Conservation (phyloP, 768 basidiomycete species). For the Hortiboletus flavorubellus region DNA sequence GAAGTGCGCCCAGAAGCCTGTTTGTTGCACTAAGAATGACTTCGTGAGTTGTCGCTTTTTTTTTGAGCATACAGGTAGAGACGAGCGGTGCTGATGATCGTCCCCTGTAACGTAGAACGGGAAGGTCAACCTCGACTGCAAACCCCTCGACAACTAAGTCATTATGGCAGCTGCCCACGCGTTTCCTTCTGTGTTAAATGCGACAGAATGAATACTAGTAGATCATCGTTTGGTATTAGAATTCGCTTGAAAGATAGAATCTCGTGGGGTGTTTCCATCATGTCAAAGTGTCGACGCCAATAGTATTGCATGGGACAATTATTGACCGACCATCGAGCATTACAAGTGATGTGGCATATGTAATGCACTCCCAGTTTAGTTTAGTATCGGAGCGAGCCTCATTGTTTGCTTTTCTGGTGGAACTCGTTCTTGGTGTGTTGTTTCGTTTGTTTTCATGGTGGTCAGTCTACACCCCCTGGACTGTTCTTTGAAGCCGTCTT, state of each 20-base stretch:
- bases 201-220: no score
- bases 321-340: not conserved
- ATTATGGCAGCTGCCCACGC: not conserved
- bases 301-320: not conserved
- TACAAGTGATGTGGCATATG: no score
- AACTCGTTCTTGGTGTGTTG: no score
- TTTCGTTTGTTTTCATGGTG: no score
- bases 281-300: not conserved
- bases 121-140: slow-evolving; percentile 11
- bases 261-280: not conserved
- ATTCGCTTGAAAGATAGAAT: not conserved
- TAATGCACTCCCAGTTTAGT: no score
- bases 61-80: no score
- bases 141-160: slow-evolving; percentile 3
- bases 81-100: not conserved
- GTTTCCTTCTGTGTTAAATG: no score
- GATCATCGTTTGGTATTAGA: not conserved
- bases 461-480: no score
- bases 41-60: slow-evolving; percentile 3
- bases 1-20: slow-evolving; percentile 8
- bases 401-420: no score
- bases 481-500: no score
- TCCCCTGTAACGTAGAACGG: slow-evolving; percentile 3
- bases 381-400: no score
- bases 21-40: slow-evolving; percentile 15